Base-by-base conservation (phyloP, 2,329 filamentous ascomycete species). In the Alternaria postmessia region DNA sequence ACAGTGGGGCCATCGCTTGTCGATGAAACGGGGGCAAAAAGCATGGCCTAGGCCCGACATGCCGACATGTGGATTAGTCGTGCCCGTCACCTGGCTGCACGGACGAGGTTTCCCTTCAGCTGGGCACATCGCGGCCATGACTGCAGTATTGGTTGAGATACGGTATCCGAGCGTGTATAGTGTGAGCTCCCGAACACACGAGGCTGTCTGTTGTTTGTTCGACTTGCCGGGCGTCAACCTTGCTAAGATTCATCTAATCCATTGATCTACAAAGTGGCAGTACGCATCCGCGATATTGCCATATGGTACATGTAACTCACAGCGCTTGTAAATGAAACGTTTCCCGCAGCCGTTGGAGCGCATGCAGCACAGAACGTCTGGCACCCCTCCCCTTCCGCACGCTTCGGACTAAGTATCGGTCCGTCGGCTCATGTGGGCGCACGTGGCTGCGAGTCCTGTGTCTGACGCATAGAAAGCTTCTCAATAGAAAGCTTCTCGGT, bases 1-100 rank as follows among this genome's bases (percentile, higher is more conserved):
- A 52, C 41, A 26, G 62, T 59, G 62, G 62, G 56, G 62, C 55
- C 49, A 54, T 57, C 48, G 57, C 38, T 47, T 43, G 30, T 20
- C 22, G 38, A 38, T 43, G 47, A 41, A 34, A 51, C 44, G 11
- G 38, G 22, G 54, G 32, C 41, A 56, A 42, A 51, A 57, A 52
- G 46, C 32, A 46, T 48, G 32, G 38, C 26, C 41, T 47, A 36
- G 52, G 28, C 52, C 57, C 57, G 47, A 59, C 38, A 39, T 51
- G 22, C 56, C 60, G 51, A 51, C 24, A 24, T 46, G 11, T 56
- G 24, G 22, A 28, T 54, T 42, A 22, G 24, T 26, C 46, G 54
- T 41, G 24, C 28, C 44, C 36, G 54, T 51, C 22, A 36, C 36
- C 34, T 41, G 24, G 26, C 28, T 24, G 43, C 36, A 49, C 24